Conservation (phyloP, 306 rosid genomes). For the Trichosanthes truncata region DNA sequence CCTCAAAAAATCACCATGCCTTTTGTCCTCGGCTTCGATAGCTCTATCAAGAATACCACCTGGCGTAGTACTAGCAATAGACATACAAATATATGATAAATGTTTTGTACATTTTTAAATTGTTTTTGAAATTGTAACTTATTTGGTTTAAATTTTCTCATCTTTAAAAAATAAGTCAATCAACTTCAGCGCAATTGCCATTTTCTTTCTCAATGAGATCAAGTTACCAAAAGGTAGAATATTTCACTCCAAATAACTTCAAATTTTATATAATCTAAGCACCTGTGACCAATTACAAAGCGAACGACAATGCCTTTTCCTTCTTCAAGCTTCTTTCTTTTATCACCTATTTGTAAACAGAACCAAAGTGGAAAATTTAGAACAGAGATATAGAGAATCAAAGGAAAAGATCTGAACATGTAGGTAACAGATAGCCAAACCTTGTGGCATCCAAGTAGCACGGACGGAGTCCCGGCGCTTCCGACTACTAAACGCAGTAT, state of each 20-base stretch:
- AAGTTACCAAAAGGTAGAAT: neutral
- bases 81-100: neutral
- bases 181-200: neutral
- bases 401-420: neutral
- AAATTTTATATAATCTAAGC: constrained; percentile 2
- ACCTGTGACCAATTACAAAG: constrained; percentile 57
- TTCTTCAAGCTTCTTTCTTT: constrained; percentile 49
- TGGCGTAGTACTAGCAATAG: constrained; percentile 37
- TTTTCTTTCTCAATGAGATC: neutral
- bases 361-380: neutral
- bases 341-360: constrained; percentile 19
- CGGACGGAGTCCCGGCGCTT: constrained; percentile 54
- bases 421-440: constrained; percentile 13
- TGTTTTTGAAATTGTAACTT: neutral
- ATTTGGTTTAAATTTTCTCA: neutral
- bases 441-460: constrained; percentile 59
- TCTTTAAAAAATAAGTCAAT: neutral
- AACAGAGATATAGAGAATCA: neutral
- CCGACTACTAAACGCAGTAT: constrained; percentile 55
- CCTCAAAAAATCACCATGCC: constrained; percentile 42
- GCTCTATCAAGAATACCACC: constrained; percentile 59
- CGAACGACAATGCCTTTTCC: constrained; percentile 45
- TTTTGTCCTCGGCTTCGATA: constrained; percentile 44
- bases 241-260: neutral
- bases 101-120: neutral